Conservation (phyloP, 495 filamentous ascomycete genomes). For the Patellaria atrata region DNA sequence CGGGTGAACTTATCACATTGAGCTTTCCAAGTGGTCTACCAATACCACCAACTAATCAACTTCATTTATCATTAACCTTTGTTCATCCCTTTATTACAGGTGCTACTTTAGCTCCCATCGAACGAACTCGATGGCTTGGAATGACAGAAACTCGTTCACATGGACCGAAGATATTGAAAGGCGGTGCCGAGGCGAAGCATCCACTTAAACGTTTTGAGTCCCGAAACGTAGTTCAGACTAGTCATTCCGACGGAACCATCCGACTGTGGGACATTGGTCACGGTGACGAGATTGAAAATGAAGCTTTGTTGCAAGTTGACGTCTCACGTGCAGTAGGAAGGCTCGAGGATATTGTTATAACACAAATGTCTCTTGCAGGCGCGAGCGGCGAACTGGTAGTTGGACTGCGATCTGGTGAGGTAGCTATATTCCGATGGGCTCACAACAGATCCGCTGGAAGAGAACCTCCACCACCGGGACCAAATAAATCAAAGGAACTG, state of each 20-base stretch:
- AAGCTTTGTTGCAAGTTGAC: conserved; percentile 67
- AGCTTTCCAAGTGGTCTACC: conserved; percentile 85
- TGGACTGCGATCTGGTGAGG: conserved; percentile 65
- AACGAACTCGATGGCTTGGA: conserved; percentile 75
- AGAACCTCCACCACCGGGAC: conserved; percentile 38
- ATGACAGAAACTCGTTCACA: conserved; percentile 61
- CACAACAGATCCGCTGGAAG: conserved; percentile 47
- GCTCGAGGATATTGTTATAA: conserved; percentile 62
- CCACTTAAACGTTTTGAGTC: conserved; percentile 60
- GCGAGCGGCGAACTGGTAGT: conserved; percentile 70
- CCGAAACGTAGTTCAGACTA: conserved; percentile 65
- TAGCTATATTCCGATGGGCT: conserved; percentile 79
- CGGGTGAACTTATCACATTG: conserved; percentile 75
- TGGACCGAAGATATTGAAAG: conserved; percentile 59
- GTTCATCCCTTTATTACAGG: conserved; percentile 77
- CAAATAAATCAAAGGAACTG: conserved; percentile 40
- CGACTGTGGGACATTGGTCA: conserved; percentile 83
- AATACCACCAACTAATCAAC: conserved; percentile 77
- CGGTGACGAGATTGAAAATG: conserved; percentile 85
- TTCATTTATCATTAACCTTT: conserved; percentile 68
- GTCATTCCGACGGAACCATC: conserved; percentile 77
- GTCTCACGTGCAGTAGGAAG: conserved; percentile 68
- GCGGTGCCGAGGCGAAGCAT: conserved; percentile 54
- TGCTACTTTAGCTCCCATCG: conserved; percentile 49
- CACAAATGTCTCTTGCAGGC: conserved; percentile 58